Base-by-base conservation (phyloP, 2,329 filamentous ascomycete species). In the Pseudocercospora pini-densiflorae region DNA sequence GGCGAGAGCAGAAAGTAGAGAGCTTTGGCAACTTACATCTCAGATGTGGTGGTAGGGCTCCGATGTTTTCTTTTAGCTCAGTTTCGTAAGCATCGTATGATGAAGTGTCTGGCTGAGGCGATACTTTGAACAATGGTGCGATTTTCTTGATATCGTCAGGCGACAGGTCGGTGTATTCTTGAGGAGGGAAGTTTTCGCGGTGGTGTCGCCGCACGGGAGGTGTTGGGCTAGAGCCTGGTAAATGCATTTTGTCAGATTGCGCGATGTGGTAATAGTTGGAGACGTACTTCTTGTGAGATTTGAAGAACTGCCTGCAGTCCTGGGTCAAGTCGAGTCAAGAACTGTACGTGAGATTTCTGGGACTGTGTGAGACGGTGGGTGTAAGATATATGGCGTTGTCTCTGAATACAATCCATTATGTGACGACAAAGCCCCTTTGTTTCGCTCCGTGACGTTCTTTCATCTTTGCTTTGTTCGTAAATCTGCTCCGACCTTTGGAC, bases 41-140 rank as follows among this genome's bases (percentile, higher is more conserved):
- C 5, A 76, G 68, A 53, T 73, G 70, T 6, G 66, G 14, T 4
- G 74, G 73, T 1, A 76, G 60, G n/a, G 63, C 53, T 9, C 59
- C 24, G 47, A 75, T 73, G 12, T 60, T 49, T 23, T 65, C 29
- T 21, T 66, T 71, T 27, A 67, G 65, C 40, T 53, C 54, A n/a
- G 61, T 40, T 16, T 61, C 51, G 51, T 69, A 68, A 3, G 62
- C 40, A 16, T 65, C 45, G 27, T 59, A 33, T 10, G 60, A 36
- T 21, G 63, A 16, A 8, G 49, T 47, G 47, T 61, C 10, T 24
- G 62, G 12, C 9, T 57, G 10, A 31, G 66, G 68, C 8, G 51
- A 19, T 12, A 57, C 61, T 33, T 40, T 66, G 61, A 73, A 68
- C 21, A 73, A 51, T 10, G 65, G 64, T 4, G 70, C 71, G 21